phyloP scores from a whole-genome alignment of 345 rosid species.

The Acer negundo region DNA sequence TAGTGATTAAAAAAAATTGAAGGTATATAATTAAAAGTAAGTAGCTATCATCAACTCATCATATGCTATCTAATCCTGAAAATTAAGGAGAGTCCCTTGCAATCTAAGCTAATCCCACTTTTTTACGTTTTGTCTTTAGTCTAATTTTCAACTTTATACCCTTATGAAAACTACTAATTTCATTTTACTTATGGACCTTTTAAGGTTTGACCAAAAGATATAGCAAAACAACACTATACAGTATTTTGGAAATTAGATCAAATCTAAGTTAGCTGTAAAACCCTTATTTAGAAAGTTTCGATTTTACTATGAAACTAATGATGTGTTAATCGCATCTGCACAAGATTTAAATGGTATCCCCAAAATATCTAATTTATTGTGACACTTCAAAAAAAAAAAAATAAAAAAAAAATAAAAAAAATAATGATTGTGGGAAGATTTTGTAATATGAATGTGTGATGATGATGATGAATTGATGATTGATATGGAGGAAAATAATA shows the following conservation, averaged over 20 bases:
- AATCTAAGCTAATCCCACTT: slow-evolving; percentile 37
- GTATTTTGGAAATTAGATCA: not conserved
- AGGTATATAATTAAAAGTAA: slow-evolving; percentile 4
- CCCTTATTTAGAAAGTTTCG: too few relatives aligned
- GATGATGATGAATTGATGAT: not conserved
- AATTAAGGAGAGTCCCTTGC: slow-evolving; percentile 38
- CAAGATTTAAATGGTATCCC: too few relatives aligned
- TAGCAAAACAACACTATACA: too few relatives aligned
- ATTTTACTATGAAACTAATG: too few relatives aligned
- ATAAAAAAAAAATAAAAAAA: too few relatives aligned
- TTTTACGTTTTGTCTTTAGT: not conserved
- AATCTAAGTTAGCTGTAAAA: too few relatives aligned
- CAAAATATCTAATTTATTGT: too few relatives aligned
- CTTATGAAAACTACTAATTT: not conserved
- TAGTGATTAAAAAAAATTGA: too few relatives aligned
- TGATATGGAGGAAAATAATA: not conserved
- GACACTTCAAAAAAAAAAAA: too few relatives aligned
- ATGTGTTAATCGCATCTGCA: too few relatives aligned
- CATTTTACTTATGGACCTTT: not conserved
- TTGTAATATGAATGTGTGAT: not conserved
- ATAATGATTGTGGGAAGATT: too few relatives aligned
- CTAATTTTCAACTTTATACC: not conserved
- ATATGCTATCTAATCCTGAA: not conserved
- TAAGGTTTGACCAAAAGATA: not conserved
- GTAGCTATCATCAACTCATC: slow-evolving; percentile 9